Conservation (phyloP, 768 basidiomycete species). For the Strobilomyces confusus region DNA sequence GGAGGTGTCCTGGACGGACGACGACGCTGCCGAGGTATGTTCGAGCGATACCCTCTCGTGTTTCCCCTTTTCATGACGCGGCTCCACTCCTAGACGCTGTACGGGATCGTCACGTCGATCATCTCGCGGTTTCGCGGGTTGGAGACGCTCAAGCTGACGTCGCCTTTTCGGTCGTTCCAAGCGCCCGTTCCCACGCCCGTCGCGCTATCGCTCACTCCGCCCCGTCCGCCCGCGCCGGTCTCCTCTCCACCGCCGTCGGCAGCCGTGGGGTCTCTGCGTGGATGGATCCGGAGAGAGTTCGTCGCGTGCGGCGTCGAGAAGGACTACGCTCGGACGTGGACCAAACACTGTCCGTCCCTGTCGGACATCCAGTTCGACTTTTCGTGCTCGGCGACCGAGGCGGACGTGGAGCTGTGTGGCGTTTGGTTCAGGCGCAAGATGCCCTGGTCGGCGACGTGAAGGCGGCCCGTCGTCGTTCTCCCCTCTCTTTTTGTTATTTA, state of each 20-base stretch:
- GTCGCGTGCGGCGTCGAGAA: conserved; percentile 25
- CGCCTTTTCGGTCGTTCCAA: conserved; percentile 28
- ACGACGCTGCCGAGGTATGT: conserved; percentile 29
- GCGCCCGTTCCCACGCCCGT: conserved; percentile 12
- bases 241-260: not conserved
- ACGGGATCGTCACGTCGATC: conserved; percentile 28
- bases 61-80: not conserved
- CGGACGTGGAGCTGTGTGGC: conserved; percentile 29
- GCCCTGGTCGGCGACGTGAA: conserved; percentile 3
- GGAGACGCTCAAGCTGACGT: conserved; percentile 28
- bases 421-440: conserved; percentile 29
- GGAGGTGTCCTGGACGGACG: conserved; percentile 26
- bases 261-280: not conserved
- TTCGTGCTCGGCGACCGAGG: conserved; percentile 23
- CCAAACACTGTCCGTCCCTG: conserved; percentile 24
- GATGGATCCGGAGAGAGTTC: conserved; percentile 22
- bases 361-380: conserved; percentile 30
- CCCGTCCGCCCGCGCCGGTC: conserved; percentile 7
- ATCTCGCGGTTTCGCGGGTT: conserved; percentile 31
- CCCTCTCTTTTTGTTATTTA: no score
- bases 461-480: no score
- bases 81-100: conserved; percentile 21
- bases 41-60: no score
- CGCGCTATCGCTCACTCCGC: not conserved
- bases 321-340: conserved; percentile 28